Conservation (phyloP, 768 basidiomycete species). For the Podaxis sp. region DNA sequence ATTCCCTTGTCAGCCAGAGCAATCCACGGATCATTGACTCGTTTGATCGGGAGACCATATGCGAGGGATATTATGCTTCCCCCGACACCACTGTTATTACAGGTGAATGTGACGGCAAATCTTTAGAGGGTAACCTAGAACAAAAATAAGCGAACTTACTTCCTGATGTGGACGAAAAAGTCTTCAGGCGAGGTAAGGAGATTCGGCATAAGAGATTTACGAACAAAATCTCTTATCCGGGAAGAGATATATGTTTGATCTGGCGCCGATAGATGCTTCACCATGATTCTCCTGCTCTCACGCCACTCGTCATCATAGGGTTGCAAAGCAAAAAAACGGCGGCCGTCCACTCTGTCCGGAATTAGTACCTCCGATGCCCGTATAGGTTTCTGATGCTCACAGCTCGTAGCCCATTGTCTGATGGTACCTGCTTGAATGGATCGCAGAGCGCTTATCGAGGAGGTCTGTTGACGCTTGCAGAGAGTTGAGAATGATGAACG, state of each 20-base stretch:
- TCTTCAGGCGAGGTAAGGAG: slow-evolving; percentile 5
- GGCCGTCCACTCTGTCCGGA: not conserved
- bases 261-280: not conserved
- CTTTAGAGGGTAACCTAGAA: not conserved
- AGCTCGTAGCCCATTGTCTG: slow-evolving; percentile 8
- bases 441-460: slow-evolving; percentile 22
- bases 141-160: slow-evolving; percentile 1
- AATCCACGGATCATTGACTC: slow-evolving; percentile 31
- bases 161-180: slow-evolving; percentile 3
- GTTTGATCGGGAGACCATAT: slow-evolving; percentile 13
- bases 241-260: slow-evolving; percentile 2
- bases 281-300: slow-evolving; percentile 5
- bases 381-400: not conserved
- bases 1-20: slow-evolving; percentile 25
- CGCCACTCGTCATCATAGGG: slow-evolving; percentile 14
- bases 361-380: not conserved
- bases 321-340: not conserved
- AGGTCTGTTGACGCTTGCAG: slow-evolving; percentile 21
- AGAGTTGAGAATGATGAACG: slow-evolving; percentile 23
- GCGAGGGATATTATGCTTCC: slow-evolving; percentile 14
- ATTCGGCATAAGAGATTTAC: slow-evolving; percentile 2
- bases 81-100: slow-evolving; percentile 1
- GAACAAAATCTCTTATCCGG: not conserved
- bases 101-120: too few species aligned
- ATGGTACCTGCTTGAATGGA: slow-evolving; percentile 17